Evolutionary conservation across 176 grass and related monocot genomes (phyloP), one percentile per base, ranked within the genome.

Genomic region (Poa annua): DNA sequence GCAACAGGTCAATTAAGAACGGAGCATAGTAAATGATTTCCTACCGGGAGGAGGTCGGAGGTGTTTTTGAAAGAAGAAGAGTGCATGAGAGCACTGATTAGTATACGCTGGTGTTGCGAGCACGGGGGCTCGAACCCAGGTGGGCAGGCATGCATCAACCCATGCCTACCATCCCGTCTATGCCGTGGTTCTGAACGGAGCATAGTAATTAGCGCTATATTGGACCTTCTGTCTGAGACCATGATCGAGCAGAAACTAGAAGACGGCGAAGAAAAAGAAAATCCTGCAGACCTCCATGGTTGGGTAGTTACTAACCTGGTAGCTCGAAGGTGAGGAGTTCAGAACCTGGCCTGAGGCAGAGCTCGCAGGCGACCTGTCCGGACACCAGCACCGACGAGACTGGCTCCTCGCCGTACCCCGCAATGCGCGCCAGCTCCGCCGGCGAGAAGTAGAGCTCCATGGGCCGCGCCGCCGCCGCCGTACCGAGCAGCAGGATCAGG

Each of bases 321-420:
- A 95, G 65, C 52, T 88, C 80, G 78, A 90, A 71, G 63, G 93
- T 16, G 83, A 94, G 66, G 8, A 86, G 66, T 74, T 82, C 47
- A 19, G 85, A 80, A 29, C 79, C 74, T 9, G 90, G 85, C 3
- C 59, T 33, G 39, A 92, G 32, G 77, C 90, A 90, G 75, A 91
- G 71, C 63, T 88, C 88, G 76, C 88, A 95, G 53, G 79, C 25
- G 13, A 95, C 61, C 53, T 89, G 85, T 5, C 93, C 93, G 71
- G 86, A 86, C 79, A 95, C 90, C 22, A 86, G 57, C 34, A 95
- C 93, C 17, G 86, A 85, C 17, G 93, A 95, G 1, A 95, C 75
- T 26, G 50, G 84, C 71, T 92, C 93, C 86, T 92, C 93, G 56
- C 90, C 93, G 25, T 95, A 95, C 20, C 93, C 93, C 0, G 90